phyloP scores from a whole-genome alignment of 2,329 filamentous ascomycete genomes.

The Alternaria alternata region DNA sequence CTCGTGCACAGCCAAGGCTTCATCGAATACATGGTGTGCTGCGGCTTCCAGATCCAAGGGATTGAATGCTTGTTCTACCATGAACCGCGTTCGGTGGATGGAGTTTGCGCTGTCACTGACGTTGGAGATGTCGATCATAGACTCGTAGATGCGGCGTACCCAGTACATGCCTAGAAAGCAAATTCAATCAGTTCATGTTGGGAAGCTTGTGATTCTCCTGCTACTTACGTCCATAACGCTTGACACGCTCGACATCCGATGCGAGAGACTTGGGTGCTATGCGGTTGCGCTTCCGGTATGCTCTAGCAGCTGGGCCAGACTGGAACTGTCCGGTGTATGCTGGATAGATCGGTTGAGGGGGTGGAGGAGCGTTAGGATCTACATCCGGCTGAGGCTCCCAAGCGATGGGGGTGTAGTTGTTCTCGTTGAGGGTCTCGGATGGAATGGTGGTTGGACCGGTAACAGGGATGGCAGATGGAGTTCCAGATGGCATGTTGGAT shows the following conservation, averaged over 20 bases:
- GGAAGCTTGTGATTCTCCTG: not conserved
- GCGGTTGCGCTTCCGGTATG: conserved; percentile 27
- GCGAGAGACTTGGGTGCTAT: conserved; percentile 21
- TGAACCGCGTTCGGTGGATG: conserved; percentile 32
- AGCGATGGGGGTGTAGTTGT: conserved; percentile 7
- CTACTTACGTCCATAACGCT: conserved; percentile 29
- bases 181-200: conserved; percentile 5
- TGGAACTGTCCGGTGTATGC: conserved; percentile 28
- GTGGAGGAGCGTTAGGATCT: not conserved
- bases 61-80: conserved; percentile 9
- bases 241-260: conserved; percentile 31
- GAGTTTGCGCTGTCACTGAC: conserved; percentile 27
- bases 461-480: not conserved
- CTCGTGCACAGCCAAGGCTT: conserved; percentile 34
- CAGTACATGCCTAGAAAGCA: conserved; percentile 32
- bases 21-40: conserved; percentile 43
- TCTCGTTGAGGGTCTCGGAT: not conserved
- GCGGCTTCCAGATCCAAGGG: conserved; percentile 36
- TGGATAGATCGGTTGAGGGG: conserved; percentile 21
- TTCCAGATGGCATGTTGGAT: not conserved
- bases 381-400: not conserved
- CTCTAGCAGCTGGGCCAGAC: conserved; percentile 26
- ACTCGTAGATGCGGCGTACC: conserved; percentile 40
- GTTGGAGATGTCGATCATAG: conserved; percentile 36
- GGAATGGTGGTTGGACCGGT: not conserved